Evolutionary conservation across 1,139 yeast species (phyloP), one percentile per base, ranked within the genome.

Genomic region (Saccharomyces hybrid): DNA sequence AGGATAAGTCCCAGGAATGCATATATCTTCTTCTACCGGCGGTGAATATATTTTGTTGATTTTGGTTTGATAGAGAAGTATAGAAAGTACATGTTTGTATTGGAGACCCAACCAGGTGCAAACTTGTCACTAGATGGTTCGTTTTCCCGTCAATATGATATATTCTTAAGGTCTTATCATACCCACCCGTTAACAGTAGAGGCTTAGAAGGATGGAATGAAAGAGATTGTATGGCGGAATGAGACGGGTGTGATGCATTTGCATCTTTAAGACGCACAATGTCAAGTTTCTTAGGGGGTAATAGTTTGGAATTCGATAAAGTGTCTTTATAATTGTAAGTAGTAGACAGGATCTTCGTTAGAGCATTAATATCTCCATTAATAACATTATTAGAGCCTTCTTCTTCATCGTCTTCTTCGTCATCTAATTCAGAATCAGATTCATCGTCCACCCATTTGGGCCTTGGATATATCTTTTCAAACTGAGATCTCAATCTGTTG

Each of bases 11-110:
- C 96, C 98, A 91, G 54, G 89, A 83, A 71, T 87, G 88, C 88
- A 93, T 84, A 68, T 85, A 91, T 56, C 88, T 80, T 73, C 99
- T 83, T 73, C 97, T 82, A 57, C 99, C 99, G 56, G 88, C 96
- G 1, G 95, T 89, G 67, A 81, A 85, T 3, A 93, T 60, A 80
- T 77, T 55, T 75, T 76, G 59, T 79, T 82, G 59, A 5, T 51
- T 52, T 27, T 55, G 47, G 11, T 29, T 38, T 26, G 56, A 53
- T 6, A 64, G 64, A 2, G 69, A 59, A 6, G 64, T 63, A 51
- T 68, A 69, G 48, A 69, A 68, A 7, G 62, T 51, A 59, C 96
- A 91, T 0, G 86, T 78, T 62, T 84, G 86, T 53, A 95, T 79
- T 1, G 99, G 97, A 7, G 89, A 79, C 60, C 87, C 84, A 56